Evolutionary conservation across 148 eudicot species (phyloP).

Genomic region (Cornus florida): DNA sequence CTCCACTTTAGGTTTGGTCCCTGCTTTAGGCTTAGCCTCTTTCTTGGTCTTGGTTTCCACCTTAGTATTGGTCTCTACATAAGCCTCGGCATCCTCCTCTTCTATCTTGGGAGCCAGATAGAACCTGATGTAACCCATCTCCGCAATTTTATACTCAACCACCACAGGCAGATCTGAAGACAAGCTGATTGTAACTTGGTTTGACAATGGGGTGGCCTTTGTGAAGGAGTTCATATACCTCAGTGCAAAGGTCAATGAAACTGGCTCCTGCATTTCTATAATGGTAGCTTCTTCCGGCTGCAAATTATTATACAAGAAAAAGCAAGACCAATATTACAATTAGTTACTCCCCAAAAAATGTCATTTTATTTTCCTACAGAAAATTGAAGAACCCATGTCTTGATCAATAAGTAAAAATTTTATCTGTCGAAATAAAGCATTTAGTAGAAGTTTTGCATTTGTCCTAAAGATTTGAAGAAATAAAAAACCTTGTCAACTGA

Average conservation of each 20-base stretch:
- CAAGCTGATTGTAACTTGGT: conserved; percentile 64
- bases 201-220: conserved; percentile 60
- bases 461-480: too few relatives aligned
- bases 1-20: conserved; percentile 21
- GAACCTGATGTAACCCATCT: conserved; percentile 70
- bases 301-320: conserved; percentile 8
- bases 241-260: conserved; percentile 60
- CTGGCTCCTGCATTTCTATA: conserved; percentile 51
- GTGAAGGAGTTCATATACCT: conserved; percentile 66
- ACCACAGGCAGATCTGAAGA: conserved; percentile 63
- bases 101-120: conserved; percentile 77
- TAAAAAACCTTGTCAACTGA: conserved; percentile 47
- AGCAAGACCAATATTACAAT: not conserved
- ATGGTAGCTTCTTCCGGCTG: conserved; percentile 65
- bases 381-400: not conserved
- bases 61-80: conserved; percentile 23
- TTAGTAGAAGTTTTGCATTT: not conserved
- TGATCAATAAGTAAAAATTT: not conserved
- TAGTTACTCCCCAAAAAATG: not conserved
- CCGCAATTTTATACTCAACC: conserved; percentile 71
- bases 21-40: conserved; percentile 23
- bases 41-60: conserved; percentile 19
- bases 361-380: not conserved
- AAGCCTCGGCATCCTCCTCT: conserved; percentile 42
- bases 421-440: not conserved